These are phyloP conservation scores for Schizosaccharomyces octosporus DNA, from an alignment of 805 yeast genomes.

Conservation along the genomic window DNA sequence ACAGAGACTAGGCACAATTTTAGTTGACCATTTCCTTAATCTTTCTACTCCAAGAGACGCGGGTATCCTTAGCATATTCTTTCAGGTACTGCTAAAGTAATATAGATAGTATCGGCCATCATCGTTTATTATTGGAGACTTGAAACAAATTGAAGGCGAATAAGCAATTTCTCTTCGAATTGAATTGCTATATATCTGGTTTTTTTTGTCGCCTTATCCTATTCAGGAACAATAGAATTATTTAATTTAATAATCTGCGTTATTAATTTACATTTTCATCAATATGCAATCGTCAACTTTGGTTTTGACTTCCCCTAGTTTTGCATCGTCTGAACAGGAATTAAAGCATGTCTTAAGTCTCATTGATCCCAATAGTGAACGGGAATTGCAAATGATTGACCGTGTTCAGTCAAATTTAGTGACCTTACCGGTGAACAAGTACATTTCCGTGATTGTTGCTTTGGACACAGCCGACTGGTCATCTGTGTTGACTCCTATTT, in stretches of 20 bases:
- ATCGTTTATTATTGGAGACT: too few relatives aligned
- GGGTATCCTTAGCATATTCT: too few relatives aligned
- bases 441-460: constrained; percentile 2
- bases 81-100: too few relatives aligned
- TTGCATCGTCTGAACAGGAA: not conserved
- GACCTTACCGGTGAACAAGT: constrained; percentile 2
- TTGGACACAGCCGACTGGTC: not conserved
- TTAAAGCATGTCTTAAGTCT: not conserved
- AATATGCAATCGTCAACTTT: not conserved
- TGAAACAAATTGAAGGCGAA: too few relatives aligned
- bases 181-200: too few relatives aligned
- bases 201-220: too few relatives aligned
- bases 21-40: too few relatives aligned
- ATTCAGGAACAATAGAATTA: too few relatives aligned
- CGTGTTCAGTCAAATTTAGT: constrained; percentile 4
- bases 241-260: not conserved
- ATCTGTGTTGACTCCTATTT: constrained; percentile 2
- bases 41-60: too few relatives aligned
- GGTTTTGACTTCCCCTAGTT: not conserved
- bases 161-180: too few relatives aligned
- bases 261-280: not conserved
- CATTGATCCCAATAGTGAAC: not conserved
- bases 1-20: too few relatives aligned
- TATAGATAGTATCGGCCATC: too few relatives aligned
- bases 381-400: constrained; percentile 6